A percentile compares a stretch with the other conserved stretches of the same genome.
Conservation (phyloP, 208 protist species). For the Jaenimonas drosophilae region DNA sequence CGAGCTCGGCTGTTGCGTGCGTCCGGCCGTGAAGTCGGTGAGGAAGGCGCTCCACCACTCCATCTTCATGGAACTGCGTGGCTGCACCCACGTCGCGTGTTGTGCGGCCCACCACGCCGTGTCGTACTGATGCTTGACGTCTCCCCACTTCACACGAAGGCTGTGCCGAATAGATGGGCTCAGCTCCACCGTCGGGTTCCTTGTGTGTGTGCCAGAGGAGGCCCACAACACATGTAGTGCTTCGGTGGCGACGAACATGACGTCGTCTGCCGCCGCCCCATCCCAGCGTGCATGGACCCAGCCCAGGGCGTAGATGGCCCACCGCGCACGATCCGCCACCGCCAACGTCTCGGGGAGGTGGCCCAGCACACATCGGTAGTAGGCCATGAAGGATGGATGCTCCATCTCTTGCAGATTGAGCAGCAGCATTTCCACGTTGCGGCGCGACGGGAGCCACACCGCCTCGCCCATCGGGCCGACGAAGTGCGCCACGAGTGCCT, state of each 20-base stretch:
- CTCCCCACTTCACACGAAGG: neutral
- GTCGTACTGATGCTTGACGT: neutral
- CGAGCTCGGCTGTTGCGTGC: too few relatives aligned
- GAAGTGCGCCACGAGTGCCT: too few relatives aligned
- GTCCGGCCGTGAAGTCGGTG: too few relatives aligned
- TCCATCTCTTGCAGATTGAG: slow-evolving; percentile 64
- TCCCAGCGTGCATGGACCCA: slow-evolving; percentile 17
- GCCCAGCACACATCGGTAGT: slow-evolving; percentile 40
- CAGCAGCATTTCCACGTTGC: slow-evolving; percentile 44
- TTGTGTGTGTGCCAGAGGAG: neutral
- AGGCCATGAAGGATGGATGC: slow-evolving; percentile 43
- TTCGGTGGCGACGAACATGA: slow-evolving; percentile 26
- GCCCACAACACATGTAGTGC: slow-evolving; percentile 19
- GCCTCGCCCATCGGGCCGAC: too few relatives aligned
- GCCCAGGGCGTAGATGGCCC: slow-evolving; percentile 25
- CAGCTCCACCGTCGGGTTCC: neutral
- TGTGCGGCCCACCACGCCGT: neutral
- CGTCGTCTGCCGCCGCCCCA: slow-evolving; percentile 8
- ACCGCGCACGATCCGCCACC: slow-evolving; percentile 21
- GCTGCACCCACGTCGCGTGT: neutral
- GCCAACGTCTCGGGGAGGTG: slow-evolving; percentile 11
- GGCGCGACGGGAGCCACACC: too few relatives aligned
- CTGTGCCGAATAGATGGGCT: neutral
- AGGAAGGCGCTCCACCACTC: too few relatives aligned
- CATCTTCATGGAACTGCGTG: too few relatives aligned